Evolutionary conservation across 768 basidiomycete species (phyloP), one percentile per base, ranked within the genome.

Genomic region (Termitomyces sp.): DNA sequence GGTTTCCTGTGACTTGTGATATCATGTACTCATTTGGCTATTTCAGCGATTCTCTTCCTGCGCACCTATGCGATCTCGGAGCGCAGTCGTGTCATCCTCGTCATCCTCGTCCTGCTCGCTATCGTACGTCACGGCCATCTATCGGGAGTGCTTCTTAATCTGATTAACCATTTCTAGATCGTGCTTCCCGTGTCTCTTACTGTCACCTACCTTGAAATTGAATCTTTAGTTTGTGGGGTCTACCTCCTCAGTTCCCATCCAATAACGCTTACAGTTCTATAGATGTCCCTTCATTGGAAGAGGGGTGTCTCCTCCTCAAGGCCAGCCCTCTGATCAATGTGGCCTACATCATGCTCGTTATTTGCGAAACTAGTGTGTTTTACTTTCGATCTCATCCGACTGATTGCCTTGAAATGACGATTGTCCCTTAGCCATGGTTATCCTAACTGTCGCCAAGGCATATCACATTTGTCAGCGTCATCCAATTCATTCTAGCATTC

Each of bases 31-130:
- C 21, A 28, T 51, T 28, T 14, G 23, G 10, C 28, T 11, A 10
- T n/a, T 28, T 8, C 52, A 77, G 73, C 63, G 5, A 74, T 77
- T 30, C 67, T 78, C 10, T 68, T 75, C 61, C 57, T 78, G 6
- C 75, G 76, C 5, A 78, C 76, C 9, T 76, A 76, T 53, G 77
- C 76, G 3, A 70, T 79, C 23, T 79, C 74, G 74, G 73, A 73
- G 58, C 64, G 75, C 17, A 70, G 65, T 52, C 73, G 69, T 9
- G 48, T 64, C 10, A 66, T 77, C 6, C 59, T 72, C 10, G 53
- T 73, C 16, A 65, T 68, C 23, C 67, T 76, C 6, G 68, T 61
- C 23, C 34, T 65, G 19, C 64, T 72, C 17, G 61, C 66, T 16
- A 12, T 59, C 21, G 68, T 68, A 50, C 48, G 69, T 63, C 39